Evolutionary conservation across 2,329 filamentous ascomycete species (phyloP).

Genomic region (Didymella keratinophila): DNA sequence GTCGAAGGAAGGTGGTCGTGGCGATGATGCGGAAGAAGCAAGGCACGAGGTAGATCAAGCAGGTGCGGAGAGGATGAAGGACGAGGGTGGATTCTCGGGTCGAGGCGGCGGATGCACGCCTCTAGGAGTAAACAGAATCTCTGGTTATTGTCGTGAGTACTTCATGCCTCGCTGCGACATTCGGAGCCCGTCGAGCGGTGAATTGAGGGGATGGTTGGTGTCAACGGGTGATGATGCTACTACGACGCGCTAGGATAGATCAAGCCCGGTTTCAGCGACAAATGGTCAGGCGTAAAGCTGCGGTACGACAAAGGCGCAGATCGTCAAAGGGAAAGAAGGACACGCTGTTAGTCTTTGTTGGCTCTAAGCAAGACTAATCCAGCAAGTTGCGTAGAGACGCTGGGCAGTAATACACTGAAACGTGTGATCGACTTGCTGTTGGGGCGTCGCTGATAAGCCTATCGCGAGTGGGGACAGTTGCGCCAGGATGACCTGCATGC

Average conservation of each 20-base stretch:
- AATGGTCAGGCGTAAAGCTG: slow-evolving; percentile 26
- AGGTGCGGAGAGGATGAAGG: slow-evolving; percentile 16
- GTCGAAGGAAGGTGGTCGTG: slow-evolving; percentile 20
- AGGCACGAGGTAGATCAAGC: slow-evolving; percentile 29
- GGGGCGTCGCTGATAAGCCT: slow-evolving; percentile 17
- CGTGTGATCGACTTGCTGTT: slow-evolving; percentile 9
- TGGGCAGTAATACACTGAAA: slow-evolving; percentile 12
- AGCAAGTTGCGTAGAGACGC: neutral
- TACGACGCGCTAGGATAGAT: slow-evolving; percentile 32
- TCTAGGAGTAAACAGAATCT: slow-evolving; percentile 16
- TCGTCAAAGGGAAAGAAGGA: slow-evolving; percentile 1
- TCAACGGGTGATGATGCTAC: slow-evolving; percentile 35
- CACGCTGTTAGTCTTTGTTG: slow-evolving; percentile 8
- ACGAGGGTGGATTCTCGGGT: neutral
- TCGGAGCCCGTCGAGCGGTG: slow-evolving; percentile 26
- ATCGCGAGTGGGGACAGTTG: neutral
- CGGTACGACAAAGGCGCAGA: slow-evolving; percentile 22
- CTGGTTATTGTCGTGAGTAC: slow-evolving; percentile 24
- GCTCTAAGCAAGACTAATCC: neutral
- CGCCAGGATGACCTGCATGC: slow-evolving; percentile 7
- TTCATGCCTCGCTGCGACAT: slow-evolving; percentile 33
- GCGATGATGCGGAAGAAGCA: slow-evolving; percentile 21
- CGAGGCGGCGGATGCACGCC: slow-evolving; percentile 16
- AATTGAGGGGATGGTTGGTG: slow-evolving; percentile 24
- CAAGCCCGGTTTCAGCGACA: slow-evolving; percentile 27